Percentiles rank a stretch among this genome's conserved stretches.
phyloP scores from a whole-genome alignment of 2,329 filamentous ascomycete species.

The Aspergillus transmontanensis region DNA sequence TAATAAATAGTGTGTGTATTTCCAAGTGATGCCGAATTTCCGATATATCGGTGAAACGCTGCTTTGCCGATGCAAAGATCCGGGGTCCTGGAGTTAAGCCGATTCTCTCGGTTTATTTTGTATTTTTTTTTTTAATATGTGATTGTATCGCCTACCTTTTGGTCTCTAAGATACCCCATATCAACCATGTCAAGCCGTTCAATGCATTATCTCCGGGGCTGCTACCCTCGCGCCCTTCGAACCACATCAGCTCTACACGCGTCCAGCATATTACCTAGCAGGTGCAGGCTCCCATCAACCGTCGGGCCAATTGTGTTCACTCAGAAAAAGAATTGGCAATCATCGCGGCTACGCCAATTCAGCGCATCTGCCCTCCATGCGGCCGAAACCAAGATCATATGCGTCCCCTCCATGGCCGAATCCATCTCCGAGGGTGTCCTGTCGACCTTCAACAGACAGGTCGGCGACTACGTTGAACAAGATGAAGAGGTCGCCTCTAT shows the following conservation, averaged over 20 bases:
- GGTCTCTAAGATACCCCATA: background rate
- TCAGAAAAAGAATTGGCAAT: background rate
- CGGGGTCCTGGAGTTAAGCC: background rate
- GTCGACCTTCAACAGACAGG: background rate
- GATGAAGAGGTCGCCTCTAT: background rate
- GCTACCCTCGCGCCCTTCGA: background rate
- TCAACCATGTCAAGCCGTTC: background rate
- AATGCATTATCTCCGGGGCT: background rate
- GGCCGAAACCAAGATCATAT: background rate
- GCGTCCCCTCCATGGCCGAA: slow-evolving; percentile 1
- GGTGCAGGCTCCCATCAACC: background rate
- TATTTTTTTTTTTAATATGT: background rate
- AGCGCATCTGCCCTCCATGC: background rate
- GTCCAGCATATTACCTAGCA: background rate
- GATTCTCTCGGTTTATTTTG: background rate
- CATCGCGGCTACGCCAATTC: background rate
- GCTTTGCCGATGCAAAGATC: background rate
- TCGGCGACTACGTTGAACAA: background rate
- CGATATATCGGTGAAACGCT: background rate
- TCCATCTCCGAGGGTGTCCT: slow-evolving; percentile 1
- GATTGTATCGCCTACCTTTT: background rate
- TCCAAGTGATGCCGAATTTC: background rate
- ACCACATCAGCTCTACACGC: background rate
- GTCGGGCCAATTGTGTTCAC: background rate
- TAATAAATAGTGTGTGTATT: background rate